Conservation (phyloP, 1,139 yeast genomes). For the Starmera stellimalicola region DNA sequence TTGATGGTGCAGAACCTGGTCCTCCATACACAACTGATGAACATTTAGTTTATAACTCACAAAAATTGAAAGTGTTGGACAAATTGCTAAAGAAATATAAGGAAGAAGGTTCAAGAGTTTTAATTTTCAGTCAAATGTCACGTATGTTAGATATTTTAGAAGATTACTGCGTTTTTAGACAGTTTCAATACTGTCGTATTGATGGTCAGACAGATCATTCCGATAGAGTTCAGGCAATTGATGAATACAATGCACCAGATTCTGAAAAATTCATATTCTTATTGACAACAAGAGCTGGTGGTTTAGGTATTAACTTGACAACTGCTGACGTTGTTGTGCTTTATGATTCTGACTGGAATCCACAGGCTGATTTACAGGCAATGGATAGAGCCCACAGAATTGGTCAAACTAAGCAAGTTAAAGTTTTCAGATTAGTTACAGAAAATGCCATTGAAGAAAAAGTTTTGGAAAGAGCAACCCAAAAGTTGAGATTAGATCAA, state of each 20-base stretch:
- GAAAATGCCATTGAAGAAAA: conserved; percentile 79
- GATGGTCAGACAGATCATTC: conserved; percentile 78
- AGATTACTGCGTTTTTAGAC: conserved; percentile 65
- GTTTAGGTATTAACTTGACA: conserved; percentile 74
- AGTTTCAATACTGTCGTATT: conserved; percentile 61
- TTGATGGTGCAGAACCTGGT: conserved; percentile 85
- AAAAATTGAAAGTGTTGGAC: conserved; percentile 65
- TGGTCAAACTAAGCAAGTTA: conserved; percentile 77
- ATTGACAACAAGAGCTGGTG: conserved; percentile 78
- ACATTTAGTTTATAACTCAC: conserved; percentile 64
- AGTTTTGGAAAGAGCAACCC: conserved; percentile 72
- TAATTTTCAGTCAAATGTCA: conserved; percentile 77
- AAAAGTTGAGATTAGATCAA: conserved; percentile 68
- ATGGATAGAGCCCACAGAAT: conserved; percentile 87
- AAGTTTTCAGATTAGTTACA: conserved; percentile 66
- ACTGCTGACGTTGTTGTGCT: conserved; percentile 67
- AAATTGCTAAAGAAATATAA: conserved; percentile 52
- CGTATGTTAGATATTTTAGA: conserved; percentile 71
- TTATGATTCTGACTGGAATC: conserved; percentile 81
- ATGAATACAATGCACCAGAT: conserved; percentile 64
- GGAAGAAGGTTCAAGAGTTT: conserved; percentile 63
- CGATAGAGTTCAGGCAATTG: conserved; percentile 68
- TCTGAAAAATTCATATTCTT: conserved; percentile 62
- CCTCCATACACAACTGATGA: conserved; percentile 82
- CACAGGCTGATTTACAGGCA: conserved; percentile 81